Base-by-base conservation (phyloP, 2,329 filamentous ascomycete genomes). In the Penicillium oxalicum region DNA sequence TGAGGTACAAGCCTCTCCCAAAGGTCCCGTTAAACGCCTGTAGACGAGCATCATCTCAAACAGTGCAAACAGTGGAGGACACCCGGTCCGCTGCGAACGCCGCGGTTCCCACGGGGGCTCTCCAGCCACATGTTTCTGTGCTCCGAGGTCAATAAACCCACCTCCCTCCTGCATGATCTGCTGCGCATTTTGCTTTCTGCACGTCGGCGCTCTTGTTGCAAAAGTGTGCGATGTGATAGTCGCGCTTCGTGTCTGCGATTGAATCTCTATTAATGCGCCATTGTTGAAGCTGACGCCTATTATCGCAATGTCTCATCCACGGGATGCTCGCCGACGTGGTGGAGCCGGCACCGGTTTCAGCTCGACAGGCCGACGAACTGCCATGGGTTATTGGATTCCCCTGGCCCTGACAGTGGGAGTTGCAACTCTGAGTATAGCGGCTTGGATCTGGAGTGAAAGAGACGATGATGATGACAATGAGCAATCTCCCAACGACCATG, bases 401-500 rank as follows among this genome's bases (percentile, higher is more conserved):
- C 78, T 97, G 48, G 85, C 84, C 56, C 72, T 95, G 56, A 96
- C 91, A 43, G 83, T 95, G 50, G 91, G 89, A 40, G 82, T 94
- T 59, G 91, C 91, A 52, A 89, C 91, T 24, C 84, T 87, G 47
- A 90, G 91, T 32, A 73, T 95, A 41, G 91, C 85, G 45, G 89
- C 89, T 49, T 97, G 91, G 91, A 82, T 91, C 52, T 95, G 90
- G 90, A 94, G 87, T 68, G 90, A 95, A 72, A 85, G 88, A 62
- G 82, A 79, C 57, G 80, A 84, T 50, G 84, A 88, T 45, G 84
- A 90, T 27, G 79, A 83, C 53, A 76, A 78, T 54, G 79, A 82
- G 45, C 73, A 75, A 47, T 72, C 74, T 60, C 75, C 60, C 37
- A 50, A 59, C 13, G 58, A 33, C 9, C n/a, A 53, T 46, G 58